Evolutionary conservation across 192 early-diverging fungal genomes (phyloP).

Genomic region (Helicostylum pulchrum): DNA sequence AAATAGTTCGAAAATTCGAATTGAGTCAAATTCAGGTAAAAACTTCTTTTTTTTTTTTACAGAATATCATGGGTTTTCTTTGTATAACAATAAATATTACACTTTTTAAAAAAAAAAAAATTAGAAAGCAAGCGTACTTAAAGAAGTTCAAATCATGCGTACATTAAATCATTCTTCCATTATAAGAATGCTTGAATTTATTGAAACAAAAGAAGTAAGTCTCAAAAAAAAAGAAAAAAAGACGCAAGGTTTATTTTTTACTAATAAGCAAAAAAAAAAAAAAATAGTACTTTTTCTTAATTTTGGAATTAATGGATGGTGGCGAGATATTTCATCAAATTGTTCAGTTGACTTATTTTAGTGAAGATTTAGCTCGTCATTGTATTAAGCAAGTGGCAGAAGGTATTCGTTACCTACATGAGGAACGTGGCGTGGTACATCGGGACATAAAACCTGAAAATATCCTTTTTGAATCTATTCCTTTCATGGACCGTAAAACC

Average conservation of each 20-base stretch:
- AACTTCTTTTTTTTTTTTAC: not conserved
- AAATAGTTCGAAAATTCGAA: constrained; percentile 77
- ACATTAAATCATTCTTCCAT: constrained; percentile 74
- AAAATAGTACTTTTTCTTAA: constrained; percentile 61
- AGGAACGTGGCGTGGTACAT: constrained; percentile 74
- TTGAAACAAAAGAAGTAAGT: constrained; percentile 59
- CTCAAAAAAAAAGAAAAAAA: not conserved
- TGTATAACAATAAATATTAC: not conserved
- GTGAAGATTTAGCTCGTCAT: constrained; percentile 73
- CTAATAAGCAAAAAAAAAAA: not conserved
- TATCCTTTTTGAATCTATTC: constrained; percentile 72
- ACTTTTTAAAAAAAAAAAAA: not conserved
- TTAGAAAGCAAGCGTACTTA: constrained; percentile 75
- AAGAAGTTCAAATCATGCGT: constrained; percentile 84
- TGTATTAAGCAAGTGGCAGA: constrained; percentile 84
- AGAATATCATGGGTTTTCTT: not conserved
- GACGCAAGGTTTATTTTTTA: constrained; percentile 1
- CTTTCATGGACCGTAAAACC: constrained; percentile 43
- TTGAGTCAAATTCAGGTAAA: constrained; percentile 68
- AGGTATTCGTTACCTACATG: constrained; percentile 82
- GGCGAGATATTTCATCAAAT: constrained; percentile 91
- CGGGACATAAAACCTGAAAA: constrained; percentile 96
- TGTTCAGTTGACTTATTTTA: constrained; percentile 76
- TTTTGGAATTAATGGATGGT: constrained; percentile 78
- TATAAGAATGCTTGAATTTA: constrained; percentile 70